Evolutionary conservation across 805 yeast species (phyloP), one percentile per base, ranked within the genome.

Genomic region (Nakazawaea ishiwadae): DNA sequence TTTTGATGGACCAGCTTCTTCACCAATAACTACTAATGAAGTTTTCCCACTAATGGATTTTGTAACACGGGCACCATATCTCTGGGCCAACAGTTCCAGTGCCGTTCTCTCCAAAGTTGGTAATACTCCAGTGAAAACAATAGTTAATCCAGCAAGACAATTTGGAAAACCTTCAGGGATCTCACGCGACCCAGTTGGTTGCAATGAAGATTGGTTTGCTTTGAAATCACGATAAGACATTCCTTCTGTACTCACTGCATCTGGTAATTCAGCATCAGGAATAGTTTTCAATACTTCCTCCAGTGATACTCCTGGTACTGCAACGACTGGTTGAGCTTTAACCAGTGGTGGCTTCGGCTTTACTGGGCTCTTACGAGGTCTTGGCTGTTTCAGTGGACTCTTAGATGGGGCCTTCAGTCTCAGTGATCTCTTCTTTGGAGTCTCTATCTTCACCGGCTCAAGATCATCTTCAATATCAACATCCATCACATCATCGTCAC

Each of bases 1-100:
- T 60, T 93, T 93, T n/a, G 88, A 79, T 2, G 98, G 97, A 0
- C 99, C 99, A 2, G 99, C 98, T 50, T 93, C 97, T 39, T 75
- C 88, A 6, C 99, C 99, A 23, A 93, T 69, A 1, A 93, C 97
- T 2, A 91, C 96, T 35, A 89, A 69, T 18, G 88, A 76, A 1
- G 99, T 93, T 53, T 83, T 86, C 9, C 87, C 78, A 42, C 93
- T 84, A 19, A 91, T 82, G 0, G 96, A 76, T 51, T 86, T 79
- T 4, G 95, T 86, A 14, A 91, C 95, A 52, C 81, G 81, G 3
- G 96, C 99, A 12, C 99, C 99, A 54, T 91, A 88, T 48, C 75
- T 72, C 51, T 86, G 81, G 4, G 96, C 96, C 10, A 85, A 55
- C 18, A 73, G 68, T 54, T 86, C 95, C 21, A 90, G 81, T 16